A percentile compares a stretch with the other conserved stretches of the same genome.
Evolutionary conservation across 129 eudicot species (phyloP).

Genomic region (Escallonia rubra): DNA sequence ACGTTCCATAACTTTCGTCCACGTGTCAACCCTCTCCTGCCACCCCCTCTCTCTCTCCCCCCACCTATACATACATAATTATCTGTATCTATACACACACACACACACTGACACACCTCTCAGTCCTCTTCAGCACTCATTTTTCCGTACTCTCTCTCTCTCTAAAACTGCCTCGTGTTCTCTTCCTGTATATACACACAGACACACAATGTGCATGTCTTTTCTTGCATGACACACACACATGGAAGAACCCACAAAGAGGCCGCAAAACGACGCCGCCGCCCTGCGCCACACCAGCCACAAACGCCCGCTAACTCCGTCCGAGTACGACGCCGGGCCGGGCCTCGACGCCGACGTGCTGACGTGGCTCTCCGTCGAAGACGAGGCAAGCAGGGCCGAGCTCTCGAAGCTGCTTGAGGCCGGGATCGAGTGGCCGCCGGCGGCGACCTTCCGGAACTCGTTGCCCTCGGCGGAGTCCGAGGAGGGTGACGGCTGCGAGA

Average conservation of each 20-base stretch:
- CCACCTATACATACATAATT: not conserved
- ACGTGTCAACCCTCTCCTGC: not conserved
- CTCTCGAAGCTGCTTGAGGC: slow-evolving; percentile 41
- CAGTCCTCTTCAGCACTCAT: not conserved
- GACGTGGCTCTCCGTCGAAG: slow-evolving; percentile 43
- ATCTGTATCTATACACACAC: not conserved
- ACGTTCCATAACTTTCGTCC: not conserved
- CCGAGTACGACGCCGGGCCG: not conserved
- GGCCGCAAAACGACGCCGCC: not conserved
- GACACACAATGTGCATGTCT: not conserved
- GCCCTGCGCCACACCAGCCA: not conserved
- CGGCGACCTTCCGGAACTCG: no score
- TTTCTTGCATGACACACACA: no score
- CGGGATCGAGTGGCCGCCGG: slow-evolving; percentile 14
- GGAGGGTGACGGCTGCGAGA: slow-evolving; percentile 24
- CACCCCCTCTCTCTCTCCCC: not conserved
- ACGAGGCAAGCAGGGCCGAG: slow-evolving; percentile 31
- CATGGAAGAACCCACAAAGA: not conserved
- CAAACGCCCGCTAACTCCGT: slow-evolving; percentile 3
- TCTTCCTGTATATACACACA: not conserved
- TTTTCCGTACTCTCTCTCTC: slow-evolving; percentile 5
- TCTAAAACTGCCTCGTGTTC: slow-evolving; percentile 4
- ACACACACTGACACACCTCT: not conserved
- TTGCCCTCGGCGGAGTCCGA: no score
- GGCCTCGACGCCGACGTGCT: slow-evolving; percentile 15